These are phyloP conservation scores for Aphanomyces astaci DNA, from an alignment of 352 stramenopile genomes.

Conservation along the genomic window DNA sequence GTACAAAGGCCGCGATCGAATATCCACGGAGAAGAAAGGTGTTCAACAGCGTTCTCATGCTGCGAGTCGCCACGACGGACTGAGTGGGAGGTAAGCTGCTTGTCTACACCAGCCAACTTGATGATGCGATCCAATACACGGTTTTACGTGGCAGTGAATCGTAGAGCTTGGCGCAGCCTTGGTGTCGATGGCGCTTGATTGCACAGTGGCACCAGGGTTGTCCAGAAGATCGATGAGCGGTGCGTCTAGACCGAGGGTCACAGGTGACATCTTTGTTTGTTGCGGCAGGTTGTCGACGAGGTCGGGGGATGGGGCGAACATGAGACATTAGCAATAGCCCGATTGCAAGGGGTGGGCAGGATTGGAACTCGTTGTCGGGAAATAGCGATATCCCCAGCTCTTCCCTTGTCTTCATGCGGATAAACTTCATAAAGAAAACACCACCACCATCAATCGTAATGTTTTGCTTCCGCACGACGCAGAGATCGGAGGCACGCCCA, in stretches of 20 bases:
- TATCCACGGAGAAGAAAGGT: slow-evolving; percentile 28
- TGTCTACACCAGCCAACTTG: background rate
- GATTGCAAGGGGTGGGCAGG: slow-evolving; percentile 25
- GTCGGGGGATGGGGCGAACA: background rate
- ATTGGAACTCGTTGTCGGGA: slow-evolving; percentile 23
- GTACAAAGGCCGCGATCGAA: slow-evolving; percentile 29
- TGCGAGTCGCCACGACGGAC: slow-evolving; percentile 26
- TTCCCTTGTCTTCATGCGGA: slow-evolving; percentile 29
- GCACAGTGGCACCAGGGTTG: background rate
- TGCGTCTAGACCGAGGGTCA: background rate
- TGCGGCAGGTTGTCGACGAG: slow-evolving; percentile 24
- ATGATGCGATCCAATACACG: slow-evolving; percentile 16
- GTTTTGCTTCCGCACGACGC: slow-evolving; percentile 27
- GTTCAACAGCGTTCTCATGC: slow-evolving; percentile 22
- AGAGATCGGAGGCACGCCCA: slow-evolving; percentile 28
- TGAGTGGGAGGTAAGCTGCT: slow-evolving; percentile 27
- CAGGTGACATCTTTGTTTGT: background rate
- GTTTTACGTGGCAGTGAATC: slow-evolving; percentile 28
- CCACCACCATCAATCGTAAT: slow-evolving; percentile 22
- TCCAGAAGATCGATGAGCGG: background rate
- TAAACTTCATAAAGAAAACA: slow-evolving; percentile 28
- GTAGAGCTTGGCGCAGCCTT: background rate
- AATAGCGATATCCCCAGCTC: slow-evolving; percentile 31
- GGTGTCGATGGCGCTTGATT: background rate
- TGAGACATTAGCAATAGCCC: slow-evolving; percentile 25